Evolutionary conservation across 2,329 filamentous ascomycete genomes (phyloP).

Genomic region (Falciphora oryzae): DNA sequence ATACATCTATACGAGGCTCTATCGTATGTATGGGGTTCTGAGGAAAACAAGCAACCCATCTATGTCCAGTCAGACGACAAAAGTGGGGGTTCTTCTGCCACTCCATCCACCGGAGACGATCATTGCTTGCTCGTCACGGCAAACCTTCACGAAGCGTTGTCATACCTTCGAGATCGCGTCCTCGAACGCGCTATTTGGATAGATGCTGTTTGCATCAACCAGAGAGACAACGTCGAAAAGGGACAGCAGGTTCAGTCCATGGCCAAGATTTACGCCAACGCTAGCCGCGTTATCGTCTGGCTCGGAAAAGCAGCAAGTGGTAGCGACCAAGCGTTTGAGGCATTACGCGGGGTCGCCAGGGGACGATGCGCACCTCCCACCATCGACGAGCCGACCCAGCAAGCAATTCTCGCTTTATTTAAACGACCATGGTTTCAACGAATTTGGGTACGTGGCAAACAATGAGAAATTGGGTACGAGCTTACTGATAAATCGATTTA

Average conservation of each 20-base stretch:
- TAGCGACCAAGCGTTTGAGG: too few species aligned
- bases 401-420: too few species aligned
- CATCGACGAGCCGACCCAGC: too few species aligned
- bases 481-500: background rate
- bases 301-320: background rate
- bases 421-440: too few species aligned
- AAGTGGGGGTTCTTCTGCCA: too few species aligned
- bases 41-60: background rate
- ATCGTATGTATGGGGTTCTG: slow-evolving; percentile 17
- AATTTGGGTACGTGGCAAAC: background rate
- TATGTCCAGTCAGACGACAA: too few species aligned
- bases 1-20: slow-evolving; percentile 16
- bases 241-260: slow-evolving; percentile 2
- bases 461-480: background rate
- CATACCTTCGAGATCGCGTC: background rate
- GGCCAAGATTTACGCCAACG: background rate
- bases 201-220: slow-evolving; percentile 5
- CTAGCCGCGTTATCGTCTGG: background rate
- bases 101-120: too few species aligned
- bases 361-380: too few species aligned
- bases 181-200: background rate
- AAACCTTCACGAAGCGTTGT: background rate
- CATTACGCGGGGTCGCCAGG: too few species aligned
- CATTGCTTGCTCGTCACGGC: background rate
- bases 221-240: background rate